These are phyloP conservation scores for Epithemia pelagica DNA, from an alignment of 108 stramenopile species.

Conservation along the genomic window DNA sequence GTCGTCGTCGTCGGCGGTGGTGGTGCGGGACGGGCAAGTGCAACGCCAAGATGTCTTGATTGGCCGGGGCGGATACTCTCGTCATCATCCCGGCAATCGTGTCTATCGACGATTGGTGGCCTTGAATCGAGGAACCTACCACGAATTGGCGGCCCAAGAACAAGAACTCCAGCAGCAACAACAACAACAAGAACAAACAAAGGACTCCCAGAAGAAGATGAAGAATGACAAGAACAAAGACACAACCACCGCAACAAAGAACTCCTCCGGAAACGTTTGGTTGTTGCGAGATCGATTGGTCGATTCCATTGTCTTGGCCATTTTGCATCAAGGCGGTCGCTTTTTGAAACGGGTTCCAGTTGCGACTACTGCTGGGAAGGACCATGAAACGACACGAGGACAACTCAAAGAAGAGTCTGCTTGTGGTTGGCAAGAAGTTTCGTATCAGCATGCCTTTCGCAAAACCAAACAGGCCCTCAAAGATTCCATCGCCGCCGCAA, in stretches of 20 bases:
- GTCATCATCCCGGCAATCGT: constrained; percentile 21
- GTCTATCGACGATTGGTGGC: constrained; percentile 21
- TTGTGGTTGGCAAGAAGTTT: background rate
- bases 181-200: too few relatives aligned
- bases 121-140: background rate
- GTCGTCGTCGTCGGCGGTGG: too few relatives aligned
- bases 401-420: background rate
- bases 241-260: too few relatives aligned
- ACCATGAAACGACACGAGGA: background rate
- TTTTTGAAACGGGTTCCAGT: background rate
- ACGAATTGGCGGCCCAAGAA: background rate
- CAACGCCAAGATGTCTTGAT: constrained; percentile 10
- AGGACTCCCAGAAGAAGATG: too few relatives aligned
- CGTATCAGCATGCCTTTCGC: background rate
- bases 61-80: constrained; percentile 16
- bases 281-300: background rate
- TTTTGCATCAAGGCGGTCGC: background rate
- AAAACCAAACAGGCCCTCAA: background rate
- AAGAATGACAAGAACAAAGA: too few relatives aligned
- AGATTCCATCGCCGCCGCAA: background rate
- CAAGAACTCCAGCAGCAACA: background rate
- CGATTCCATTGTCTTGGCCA: background rate
- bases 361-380: background rate
- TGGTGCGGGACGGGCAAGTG: too few relatives aligned
- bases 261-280: too few relatives aligned